Evolutionary conservation across 2,329 filamentous ascomycete species (phyloP).

Genomic region (Pseudopithomyces maydicus): DNA sequence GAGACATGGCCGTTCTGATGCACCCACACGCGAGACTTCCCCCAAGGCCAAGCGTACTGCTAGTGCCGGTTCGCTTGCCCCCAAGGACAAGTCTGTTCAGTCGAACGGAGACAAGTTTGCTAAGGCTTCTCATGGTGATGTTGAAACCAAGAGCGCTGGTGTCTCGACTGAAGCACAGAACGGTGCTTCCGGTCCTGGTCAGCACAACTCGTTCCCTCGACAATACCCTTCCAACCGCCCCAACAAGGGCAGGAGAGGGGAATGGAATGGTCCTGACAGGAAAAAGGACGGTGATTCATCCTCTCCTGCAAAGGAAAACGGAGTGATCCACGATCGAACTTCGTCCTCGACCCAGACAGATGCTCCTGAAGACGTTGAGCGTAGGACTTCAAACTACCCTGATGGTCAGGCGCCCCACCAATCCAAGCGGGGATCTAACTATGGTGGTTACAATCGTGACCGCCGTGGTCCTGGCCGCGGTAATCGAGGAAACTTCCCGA

Average conservation of each 20-base stretch:
- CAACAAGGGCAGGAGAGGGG: conserved; percentile 38
- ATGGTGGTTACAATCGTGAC: conserved; percentile 47
- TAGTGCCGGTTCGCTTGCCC: conserved; percentile 36
- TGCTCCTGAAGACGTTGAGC: conserved; percentile 33
- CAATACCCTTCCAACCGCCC: conserved; percentile 35
- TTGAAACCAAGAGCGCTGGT: conserved; percentile 28
- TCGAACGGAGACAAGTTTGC: conserved; percentile 29
- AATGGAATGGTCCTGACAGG: conserved; percentile 34
- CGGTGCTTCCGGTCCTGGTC: conserved; percentile 16
- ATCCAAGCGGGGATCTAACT: conserved; percentile 26
- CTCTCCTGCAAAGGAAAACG: conserved; percentile 38
- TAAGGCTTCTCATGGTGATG: conserved; percentile 28
- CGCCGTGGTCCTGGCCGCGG: conserved; percentile 57
- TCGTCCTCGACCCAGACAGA: conserved; percentile 44
- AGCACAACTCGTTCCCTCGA: conserved; percentile 34
- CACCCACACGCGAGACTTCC: conserved; percentile 30
- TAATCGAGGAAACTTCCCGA: conserved; percentile 45
- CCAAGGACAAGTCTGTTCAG: conserved; percentile 32
- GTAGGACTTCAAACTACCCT: conserved; percentile 29
- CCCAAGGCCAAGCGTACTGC: conserved; percentile 43
- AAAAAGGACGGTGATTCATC: conserved; percentile 36
- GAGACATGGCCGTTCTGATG: conserved; percentile 40
- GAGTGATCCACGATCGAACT: conserved; percentile 32
- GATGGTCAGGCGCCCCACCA: conserved; percentile 37
- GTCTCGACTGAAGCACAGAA: conserved; percentile 18